phyloP scores from a whole-genome alignment of 176 grass and related monocot species.

The Triticum dicoccoides region DNA sequence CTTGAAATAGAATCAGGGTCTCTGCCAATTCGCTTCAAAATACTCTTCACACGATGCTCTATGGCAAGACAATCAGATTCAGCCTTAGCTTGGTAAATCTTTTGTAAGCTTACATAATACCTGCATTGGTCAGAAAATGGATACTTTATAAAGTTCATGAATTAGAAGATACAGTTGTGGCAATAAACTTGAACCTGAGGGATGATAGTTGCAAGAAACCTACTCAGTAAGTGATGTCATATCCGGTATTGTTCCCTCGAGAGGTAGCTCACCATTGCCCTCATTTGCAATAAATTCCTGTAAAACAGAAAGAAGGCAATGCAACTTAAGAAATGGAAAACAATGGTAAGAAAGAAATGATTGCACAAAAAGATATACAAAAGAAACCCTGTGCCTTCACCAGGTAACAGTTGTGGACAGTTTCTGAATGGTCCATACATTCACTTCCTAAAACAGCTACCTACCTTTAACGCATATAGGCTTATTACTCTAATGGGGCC shows the following conservation, averaged over 20 bases:
- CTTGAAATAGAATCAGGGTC: conserved; percentile 79
- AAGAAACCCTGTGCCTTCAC: not conserved
- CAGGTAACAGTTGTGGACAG: not conserved
- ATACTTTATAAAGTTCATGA: not conserved
- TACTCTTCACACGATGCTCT: conserved; percentile 58
- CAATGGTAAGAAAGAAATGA: not conserved
- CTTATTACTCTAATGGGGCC: not conserved
- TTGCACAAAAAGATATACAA: not conserved
- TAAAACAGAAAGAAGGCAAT: conserved; percentile 6
- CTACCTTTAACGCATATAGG: not conserved
- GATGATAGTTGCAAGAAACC: conserved; percentile 22
- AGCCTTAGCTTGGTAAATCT: conserved; percentile 90
- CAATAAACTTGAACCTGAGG: conserved; percentile 2
- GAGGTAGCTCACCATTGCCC: conserved; percentile 83
- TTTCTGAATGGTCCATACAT: not conserved
- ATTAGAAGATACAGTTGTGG: not conserved
- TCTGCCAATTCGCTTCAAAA: conserved; percentile 77
- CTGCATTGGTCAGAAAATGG: conserved; percentile 37
- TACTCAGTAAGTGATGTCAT: conserved; percentile 98
- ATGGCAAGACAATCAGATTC: conserved; percentile 75
- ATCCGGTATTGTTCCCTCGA: conserved; percentile 96
- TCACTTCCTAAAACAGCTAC: conserved; percentile 3
- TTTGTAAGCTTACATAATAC: conserved; percentile 89
- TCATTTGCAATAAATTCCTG: conserved; percentile 89
- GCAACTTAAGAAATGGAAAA: not conserved